A percentile compares a stretch with the other conserved stretches of the same genome.
These are phyloP conservation scores for Jatropha curcas DNA, from an alignment of 345 rosid species.

Conservation along the genomic window DNA sequence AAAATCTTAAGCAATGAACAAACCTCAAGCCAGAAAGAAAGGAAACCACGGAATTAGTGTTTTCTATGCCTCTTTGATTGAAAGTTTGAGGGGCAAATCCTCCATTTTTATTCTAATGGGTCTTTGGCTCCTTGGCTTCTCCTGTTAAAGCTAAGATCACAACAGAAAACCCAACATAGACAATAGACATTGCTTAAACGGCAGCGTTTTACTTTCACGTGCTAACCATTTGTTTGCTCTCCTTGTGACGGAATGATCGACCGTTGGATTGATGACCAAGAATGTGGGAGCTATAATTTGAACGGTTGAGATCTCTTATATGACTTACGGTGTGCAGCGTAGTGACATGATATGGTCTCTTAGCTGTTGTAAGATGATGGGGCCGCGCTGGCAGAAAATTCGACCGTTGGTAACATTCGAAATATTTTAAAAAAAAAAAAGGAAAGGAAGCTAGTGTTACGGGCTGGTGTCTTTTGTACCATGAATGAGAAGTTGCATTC, in stretches of 20 bases:
- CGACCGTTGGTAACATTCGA: conserved; percentile 39
- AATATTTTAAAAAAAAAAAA: conserved; percentile 9
- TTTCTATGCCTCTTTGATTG: not conserved
- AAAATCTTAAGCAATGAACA: not conserved
- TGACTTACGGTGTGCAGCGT: not conserved
- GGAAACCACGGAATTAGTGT: not conserved
- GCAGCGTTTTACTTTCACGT: not conserved
- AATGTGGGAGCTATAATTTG: not conserved
- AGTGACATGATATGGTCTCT: not conserved
- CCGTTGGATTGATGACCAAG: not conserved
- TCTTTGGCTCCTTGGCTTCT: not conserved
- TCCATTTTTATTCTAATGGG: not conserved
- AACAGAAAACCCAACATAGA: not conserved
- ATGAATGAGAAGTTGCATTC: not conserved
- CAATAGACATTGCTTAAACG: not conserved
- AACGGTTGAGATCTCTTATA: conserved; percentile 23
- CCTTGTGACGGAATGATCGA: not conserved
- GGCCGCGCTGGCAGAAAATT: conserved; percentile 10
- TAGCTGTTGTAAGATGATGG: not conserved
- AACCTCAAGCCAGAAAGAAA: not conserved
- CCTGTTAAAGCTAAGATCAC: no score
- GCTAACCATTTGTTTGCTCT: not conserved
- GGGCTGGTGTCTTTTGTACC: not conserved
- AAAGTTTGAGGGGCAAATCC: not conserved
- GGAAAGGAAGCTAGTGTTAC: not conserved